Percentiles rank a stretch among this genome's conserved stretches.
Evolutionary conservation across 306 rosid genomes (phyloP).

Genomic region (Castanea mollissima): DNA sequence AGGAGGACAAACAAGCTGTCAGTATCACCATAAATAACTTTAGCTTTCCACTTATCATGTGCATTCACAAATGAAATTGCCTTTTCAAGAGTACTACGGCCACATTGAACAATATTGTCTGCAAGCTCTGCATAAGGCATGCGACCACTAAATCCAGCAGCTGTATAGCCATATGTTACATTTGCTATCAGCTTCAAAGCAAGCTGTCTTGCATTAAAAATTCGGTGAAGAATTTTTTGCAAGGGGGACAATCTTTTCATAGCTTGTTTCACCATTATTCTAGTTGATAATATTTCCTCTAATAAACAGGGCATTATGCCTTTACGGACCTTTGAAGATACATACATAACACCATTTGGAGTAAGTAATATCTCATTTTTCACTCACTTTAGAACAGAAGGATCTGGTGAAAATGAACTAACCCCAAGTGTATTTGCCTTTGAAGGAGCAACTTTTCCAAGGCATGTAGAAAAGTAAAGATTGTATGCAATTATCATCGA

Average conservation of each 20-base stretch:
- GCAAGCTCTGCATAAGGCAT: slow-evolving; percentile 99
- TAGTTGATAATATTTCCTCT: slow-evolving; percentile 90
- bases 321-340: slow-evolving; percentile 77
- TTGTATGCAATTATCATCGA: slow-evolving; percentile 97
- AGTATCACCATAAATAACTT: slow-evolving; percentile 93
- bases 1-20: slow-evolving; percentile 98
- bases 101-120: slow-evolving; percentile 94
- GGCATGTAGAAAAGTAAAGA: slow-evolving; percentile 91
- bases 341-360: slow-evolving; percentile 95
- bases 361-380: slow-evolving; percentile 77
- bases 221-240: slow-evolving; percentile 81
- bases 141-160: slow-evolving; percentile 99
- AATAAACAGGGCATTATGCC: slow-evolving; percentile 81
- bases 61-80: slow-evolving; percentile 85
- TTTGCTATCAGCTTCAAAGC: slow-evolving; percentile 94
- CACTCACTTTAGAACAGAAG: slow-evolving; percentile 45
- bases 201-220: slow-evolving; percentile 88
- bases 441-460: slow-evolving; percentile 70
- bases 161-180: slow-evolving; percentile 92
- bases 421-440: slow-evolving; percentile 80
- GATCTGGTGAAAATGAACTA: slow-evolving; percentile 70
- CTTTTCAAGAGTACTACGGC: slow-evolving; percentile 80
- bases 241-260: slow-evolving; percentile 79
- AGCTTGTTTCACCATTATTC: slow-evolving; percentile 92
- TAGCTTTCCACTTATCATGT: slow-evolving; percentile 84